Evolutionary conservation across 2,329 filamentous ascomycete genomes (phyloP).

Genomic region (Lachnellula occidentalis): DNA sequence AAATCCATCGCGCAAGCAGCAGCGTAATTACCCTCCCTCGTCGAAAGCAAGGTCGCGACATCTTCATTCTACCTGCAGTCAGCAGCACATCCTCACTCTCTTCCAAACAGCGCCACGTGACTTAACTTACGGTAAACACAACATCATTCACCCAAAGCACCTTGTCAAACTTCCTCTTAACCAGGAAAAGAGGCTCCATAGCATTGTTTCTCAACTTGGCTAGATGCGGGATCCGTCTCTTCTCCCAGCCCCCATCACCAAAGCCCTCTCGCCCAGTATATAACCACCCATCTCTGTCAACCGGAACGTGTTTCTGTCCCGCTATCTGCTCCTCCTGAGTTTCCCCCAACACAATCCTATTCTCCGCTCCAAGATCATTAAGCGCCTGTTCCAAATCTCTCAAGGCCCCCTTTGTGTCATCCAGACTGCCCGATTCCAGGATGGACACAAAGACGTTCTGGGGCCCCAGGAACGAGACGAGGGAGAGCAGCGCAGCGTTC

Average conservation of each 20-base stretch:
- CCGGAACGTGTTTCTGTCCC: conserved; percentile 12
- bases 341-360: conserved; percentile 17
- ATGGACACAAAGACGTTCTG: conserved; percentile 64
- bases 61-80: conserved; percentile 43
- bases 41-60: conserved; percentile 49
- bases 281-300: conserved; percentile 52
- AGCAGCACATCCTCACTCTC: background rate
- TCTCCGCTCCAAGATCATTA: conserved; percentile 42
- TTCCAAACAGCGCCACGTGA: conserved; percentile 2
- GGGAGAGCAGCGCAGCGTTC: conserved; percentile 53
- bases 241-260: conserved; percentile 17
- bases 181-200: conserved; percentile 33
- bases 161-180: conserved; percentile 40
- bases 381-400: conserved; percentile 50
- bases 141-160: conserved; percentile 61
- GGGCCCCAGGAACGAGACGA: conserved; percentile 52
- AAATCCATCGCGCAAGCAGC: conserved; percentile 60
- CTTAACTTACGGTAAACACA: conserved; percentile 50
- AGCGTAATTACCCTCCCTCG: conserved; percentile 52
- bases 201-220: conserved; percentile 58
- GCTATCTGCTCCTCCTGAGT: conserved; percentile 14
- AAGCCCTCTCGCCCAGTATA: conserved; percentile 46
- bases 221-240: conserved; percentile 62
- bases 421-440: conserved; percentile 64
- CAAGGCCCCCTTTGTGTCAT: conserved; percentile 60